Conservation (phyloP, 441 rosid genomes). For the Raphanus hybrid region DNA sequence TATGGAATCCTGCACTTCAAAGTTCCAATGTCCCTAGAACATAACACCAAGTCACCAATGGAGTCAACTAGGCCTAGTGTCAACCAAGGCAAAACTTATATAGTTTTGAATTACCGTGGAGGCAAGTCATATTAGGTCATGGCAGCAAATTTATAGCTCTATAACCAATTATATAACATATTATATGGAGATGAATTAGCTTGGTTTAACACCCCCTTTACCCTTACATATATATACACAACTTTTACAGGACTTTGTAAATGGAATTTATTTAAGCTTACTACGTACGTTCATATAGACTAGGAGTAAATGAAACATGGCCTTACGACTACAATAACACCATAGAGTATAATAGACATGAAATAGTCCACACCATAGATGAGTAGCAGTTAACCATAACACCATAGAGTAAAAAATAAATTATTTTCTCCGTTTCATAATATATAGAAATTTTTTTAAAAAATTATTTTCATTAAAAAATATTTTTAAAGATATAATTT, state of each 20-base stretch:
- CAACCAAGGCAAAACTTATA: neutral
- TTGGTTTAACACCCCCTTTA: conserved; percentile 1
- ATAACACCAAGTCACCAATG: conserved; percentile 1
- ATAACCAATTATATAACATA: neutral
- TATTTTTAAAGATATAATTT: too few species aligned
- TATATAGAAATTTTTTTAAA: too few species aligned
- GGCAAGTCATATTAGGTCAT: neutral
- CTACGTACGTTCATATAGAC: neutral
- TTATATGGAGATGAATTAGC: conserved; percentile 1
- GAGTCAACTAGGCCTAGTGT: neutral
- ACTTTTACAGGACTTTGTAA: neutral
- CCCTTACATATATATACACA: neutral
- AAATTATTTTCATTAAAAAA: too few species aligned
- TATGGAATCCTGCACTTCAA: neutral
- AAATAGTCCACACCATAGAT: too few species aligned
- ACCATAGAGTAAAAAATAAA: too few species aligned
- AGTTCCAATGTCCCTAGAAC: neutral
- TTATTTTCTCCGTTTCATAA: too few species aligned
- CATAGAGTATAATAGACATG: neutral
- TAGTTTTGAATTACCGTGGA: neutral
- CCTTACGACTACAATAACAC: neutral
- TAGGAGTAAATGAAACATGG: neutral
- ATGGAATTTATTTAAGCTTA: neutral
- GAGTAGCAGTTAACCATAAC: too few species aligned
- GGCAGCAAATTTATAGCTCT: neutral